These are phyloP conservation scores for Chrysochromulina parva DNA, from an alignment of 78 protist genomes.

Conservation along the genomic window DNA sequence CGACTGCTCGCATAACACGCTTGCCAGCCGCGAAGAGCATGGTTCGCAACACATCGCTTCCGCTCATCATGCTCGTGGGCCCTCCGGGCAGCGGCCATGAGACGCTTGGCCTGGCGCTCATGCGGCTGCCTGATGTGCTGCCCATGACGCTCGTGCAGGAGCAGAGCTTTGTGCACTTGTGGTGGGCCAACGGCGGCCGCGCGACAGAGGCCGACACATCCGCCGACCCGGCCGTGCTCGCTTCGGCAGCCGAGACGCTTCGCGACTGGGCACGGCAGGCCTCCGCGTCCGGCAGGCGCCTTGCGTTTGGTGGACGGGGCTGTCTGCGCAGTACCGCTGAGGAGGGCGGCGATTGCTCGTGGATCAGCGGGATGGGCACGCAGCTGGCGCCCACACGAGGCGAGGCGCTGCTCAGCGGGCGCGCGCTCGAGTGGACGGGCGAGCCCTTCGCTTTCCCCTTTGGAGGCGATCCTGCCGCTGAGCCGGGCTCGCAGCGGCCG, in stretches of 20 bases:
- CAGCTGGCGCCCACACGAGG: background rate
- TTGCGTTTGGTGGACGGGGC: background rate
- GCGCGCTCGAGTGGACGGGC: too few relatives aligned
- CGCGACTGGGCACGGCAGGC: background rate
- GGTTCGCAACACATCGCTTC: too few relatives aligned
- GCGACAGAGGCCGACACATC: too few relatives aligned
- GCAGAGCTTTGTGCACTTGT: background rate
- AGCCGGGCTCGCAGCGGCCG: too few relatives aligned
- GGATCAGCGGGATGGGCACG: background rate
- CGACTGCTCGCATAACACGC: too few relatives aligned
- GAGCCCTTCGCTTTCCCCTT: too few relatives aligned
- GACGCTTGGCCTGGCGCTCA: background rate
- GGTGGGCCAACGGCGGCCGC: background rate
- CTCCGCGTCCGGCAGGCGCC: background rate
- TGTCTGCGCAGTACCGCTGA: background rate
- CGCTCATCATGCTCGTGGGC: background rate
- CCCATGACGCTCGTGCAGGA: constrained; percentile 13
- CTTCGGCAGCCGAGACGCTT: background rate
- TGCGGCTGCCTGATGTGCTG: background rate
- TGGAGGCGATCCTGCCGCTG: too few relatives aligned
- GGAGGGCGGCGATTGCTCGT: background rate
- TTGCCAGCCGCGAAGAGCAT: too few relatives aligned
- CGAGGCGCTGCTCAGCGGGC: background rate
- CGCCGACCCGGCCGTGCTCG: background rate
- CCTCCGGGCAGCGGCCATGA: background rate